Conservation (phyloP, 345 rosid species). For the Rhizophora apiculata region DNA sequence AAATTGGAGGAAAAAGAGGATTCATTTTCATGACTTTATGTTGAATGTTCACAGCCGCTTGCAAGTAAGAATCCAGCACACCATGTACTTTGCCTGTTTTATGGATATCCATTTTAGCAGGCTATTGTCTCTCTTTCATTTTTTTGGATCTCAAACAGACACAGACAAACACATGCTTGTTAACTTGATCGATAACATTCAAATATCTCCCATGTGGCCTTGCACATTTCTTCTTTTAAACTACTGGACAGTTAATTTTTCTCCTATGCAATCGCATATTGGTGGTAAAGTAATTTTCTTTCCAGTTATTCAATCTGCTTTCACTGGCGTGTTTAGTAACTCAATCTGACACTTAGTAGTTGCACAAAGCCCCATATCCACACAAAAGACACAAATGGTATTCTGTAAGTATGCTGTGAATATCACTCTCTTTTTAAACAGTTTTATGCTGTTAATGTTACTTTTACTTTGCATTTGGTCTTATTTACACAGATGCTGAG, state of each 20-base stretch:
- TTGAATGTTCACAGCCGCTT: conserved; percentile 85
- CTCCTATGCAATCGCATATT: not conserved
- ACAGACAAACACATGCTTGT: not conserved
- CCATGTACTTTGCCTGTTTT: not conserved
- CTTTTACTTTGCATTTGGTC: conserved; percentile 4
- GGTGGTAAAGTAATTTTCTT: not conserved
- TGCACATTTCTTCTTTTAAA: too few relatives aligned
- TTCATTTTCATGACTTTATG: conserved; percentile 99
- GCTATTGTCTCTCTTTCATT: not conserved
- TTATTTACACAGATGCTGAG: not conserved
- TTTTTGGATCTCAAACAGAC: not conserved
- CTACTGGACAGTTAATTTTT: not conserved
- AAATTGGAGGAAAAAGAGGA: conserved; percentile 93
- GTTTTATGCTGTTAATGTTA: not conserved
- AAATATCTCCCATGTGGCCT: too few relatives aligned
- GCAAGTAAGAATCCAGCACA: conserved; percentile 51
- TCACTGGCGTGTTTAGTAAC: too few relatives aligned
- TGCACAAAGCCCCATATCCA: too few relatives aligned
- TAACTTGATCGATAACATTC: not conserved
- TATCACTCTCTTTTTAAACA: not conserved
- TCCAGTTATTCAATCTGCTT: not conserved
- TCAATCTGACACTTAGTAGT: too few relatives aligned
- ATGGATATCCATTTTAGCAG: not conserved
- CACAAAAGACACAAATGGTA: too few relatives aligned
- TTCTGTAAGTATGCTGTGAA: not conserved